Conservation (phyloP, 257 asterid species). For the Craterostigma plantagineum region DNA sequence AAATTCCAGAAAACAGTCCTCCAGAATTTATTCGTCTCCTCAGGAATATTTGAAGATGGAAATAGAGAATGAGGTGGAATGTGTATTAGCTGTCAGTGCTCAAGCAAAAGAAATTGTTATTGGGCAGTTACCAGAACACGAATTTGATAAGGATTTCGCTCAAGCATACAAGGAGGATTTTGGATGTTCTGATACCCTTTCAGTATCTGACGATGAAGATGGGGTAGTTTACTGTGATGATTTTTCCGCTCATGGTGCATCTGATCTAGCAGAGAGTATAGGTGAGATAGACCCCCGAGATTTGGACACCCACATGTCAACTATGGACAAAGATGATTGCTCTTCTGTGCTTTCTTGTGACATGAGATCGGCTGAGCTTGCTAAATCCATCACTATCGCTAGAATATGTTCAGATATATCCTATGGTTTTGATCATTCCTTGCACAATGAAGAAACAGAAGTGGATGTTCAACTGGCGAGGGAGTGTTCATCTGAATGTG, state of each 20-base stretch:
- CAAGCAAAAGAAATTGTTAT: slow-evolving; percentile 59
- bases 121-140: slow-evolving; percentile 29
- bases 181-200: slow-evolving; percentile 17
- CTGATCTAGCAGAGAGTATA: slow-evolving; percentile 29
- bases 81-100: slow-evolving; percentile 47
- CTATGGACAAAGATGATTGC: slow-evolving; percentile 10
- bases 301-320: slow-evolving; percentile 14
- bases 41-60: slow-evolving; percentile 19
- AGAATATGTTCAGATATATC: slow-evolving; percentile 12
- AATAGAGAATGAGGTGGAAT: slow-evolving; percentile 41
- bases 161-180: slow-evolving; percentile 50
- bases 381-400: slow-evolving; percentile 11
- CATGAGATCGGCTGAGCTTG: slow-evolving; percentile 10
- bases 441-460: too few relatives aligned
- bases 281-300: slow-evolving; percentile 33
- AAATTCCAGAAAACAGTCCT: slow-evolving; percentile 6
- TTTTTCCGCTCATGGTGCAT: slow-evolving; percentile 11
- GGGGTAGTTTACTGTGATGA: slow-evolving; percentile 11
- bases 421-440: too few relatives aligned
- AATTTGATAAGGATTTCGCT: slow-evolving; percentile 49
- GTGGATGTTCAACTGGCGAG: slow-evolving; percentile 1
- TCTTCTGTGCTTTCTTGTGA: slow-evolving; percentile 14
- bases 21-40: slow-evolving; percentile 10
- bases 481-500: slow-evolving; percentile 7
- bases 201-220: slow-evolving; percentile 17